Base-by-base conservation (phyloP, 106 monocot species). In the Amphibolis antarctica region DNA sequence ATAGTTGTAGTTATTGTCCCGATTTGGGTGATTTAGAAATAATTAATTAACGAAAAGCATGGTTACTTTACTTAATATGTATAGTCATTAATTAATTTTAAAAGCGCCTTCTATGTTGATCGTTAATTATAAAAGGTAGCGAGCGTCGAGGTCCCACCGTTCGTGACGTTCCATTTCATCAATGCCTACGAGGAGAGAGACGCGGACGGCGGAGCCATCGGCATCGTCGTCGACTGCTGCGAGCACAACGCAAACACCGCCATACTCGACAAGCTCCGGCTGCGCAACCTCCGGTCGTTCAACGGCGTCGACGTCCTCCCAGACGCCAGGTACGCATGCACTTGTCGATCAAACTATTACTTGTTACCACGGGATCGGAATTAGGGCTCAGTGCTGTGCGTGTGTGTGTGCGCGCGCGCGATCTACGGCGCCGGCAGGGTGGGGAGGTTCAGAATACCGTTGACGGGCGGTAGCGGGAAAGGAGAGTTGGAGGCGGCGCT, bases 131-230 rank as follows among this genome's bases (percentile, higher is more conserved):
- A 24, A 18, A 29, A 77, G 93, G 93, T 86, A 55, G 76, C 90
- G 22, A 90, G 82, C 59, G 96, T 87, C 23, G 96, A 90, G 82
- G 96, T 96, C 20, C 96, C 96, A 1, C 64, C 75, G 11, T 96
- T 15, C 53, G 84, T 96, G 42, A 96, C 90, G 20, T 96, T 96
- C 72, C 96, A 96, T 53, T 96, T 90, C 82, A 96, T 96, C 72
- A 96, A 96, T 31, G 96, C 96, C 9, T 96, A 96, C 46, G 96
- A 96, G 66, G 96, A 85, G 72, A 53, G 24, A 13, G 90, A 90
- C 51, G 75, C 69, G 15, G 81, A 89, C 1, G 94, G 94, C 5
- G 63, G 77, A 48, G 80, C 76, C n/a, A 78, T 77, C 15, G 89
- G 76, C 6, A 70, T 90, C 47, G 76, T 96, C 13, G 96, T 82